Conservation (phyloP, 257 asterid genomes). For the Solanum bulbocastanum region DNA sequence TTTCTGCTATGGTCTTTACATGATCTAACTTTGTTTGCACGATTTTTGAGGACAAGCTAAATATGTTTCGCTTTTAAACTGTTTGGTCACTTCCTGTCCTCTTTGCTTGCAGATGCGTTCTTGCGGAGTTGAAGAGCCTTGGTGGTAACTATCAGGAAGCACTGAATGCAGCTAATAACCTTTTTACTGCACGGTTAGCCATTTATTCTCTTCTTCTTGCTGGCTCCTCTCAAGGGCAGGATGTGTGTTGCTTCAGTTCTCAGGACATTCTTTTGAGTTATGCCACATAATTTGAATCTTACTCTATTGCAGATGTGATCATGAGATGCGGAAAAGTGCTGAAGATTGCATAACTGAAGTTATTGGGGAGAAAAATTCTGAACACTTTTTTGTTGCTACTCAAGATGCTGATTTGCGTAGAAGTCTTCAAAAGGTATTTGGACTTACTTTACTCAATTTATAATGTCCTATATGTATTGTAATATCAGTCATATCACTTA, state of each 20-base stretch:
- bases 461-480: neutral
- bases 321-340: constrained; percentile 68
- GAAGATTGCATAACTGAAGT: constrained; percentile 66
- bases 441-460: neutral
- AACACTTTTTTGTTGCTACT: constrained; percentile 85
- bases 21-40: neutral
- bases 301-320: constrained; percentile 58
- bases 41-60: neutral
- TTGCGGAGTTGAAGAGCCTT: constrained; percentile 79
- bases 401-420: constrained; percentile 79
- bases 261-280: constrained; percentile 4
- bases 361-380: constrained; percentile 62
- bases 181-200: constrained; percentile 57
- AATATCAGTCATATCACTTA: neutral
- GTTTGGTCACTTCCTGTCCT: neutral
- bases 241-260: neutral
- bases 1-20: neutral
- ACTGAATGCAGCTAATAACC: constrained; percentile 50
- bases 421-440: constrained; percentile 61
- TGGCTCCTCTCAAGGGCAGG: neutral
- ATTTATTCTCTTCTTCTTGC: neutral
- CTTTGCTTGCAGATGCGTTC: constrained; percentile 55
- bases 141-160: constrained; percentile 51
- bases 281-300: neutral
- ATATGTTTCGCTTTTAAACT: neutral